Evolutionary conservation across 2,329 filamentous ascomycete species (phyloP).

Genomic region (Diaporthe citrichinensis): DNA sequence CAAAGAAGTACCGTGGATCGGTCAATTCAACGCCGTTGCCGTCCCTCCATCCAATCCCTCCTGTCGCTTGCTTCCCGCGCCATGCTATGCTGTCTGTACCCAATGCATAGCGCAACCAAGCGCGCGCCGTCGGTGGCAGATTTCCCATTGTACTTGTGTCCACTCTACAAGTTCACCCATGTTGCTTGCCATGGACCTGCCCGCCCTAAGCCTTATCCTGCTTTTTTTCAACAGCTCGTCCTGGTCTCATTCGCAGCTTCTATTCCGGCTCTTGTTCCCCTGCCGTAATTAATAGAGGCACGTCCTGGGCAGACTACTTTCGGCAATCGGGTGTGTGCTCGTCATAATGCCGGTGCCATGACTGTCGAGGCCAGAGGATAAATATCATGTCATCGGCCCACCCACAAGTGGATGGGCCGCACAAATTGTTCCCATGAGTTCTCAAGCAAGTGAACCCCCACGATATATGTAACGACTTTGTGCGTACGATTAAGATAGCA

Average conservation of each 20-base stretch:
- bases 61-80: slow-evolving; percentile 17
- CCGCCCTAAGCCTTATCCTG: slow-evolving; percentile 32
- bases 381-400: slow-evolving; percentile 35
- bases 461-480: slow-evolving; percentile 1
- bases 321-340: slow-evolving; percentile 30
- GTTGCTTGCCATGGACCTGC: slow-evolving; percentile 10
- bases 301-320: slow-evolving; percentile 20
- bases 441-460: slow-evolving; percentile 20
- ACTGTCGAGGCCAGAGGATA: slow-evolving; percentile 13
- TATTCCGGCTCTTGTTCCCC: slow-evolving; percentile 31
- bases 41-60: slow-evolving; percentile 11
- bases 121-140: slow-evolving; percentile 15
- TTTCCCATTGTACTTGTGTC: slow-evolving; percentile 4
- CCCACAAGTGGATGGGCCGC: slow-evolving; percentile 25
- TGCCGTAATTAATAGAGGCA: slow-evolving; percentile 29
- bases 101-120: slow-evolving; percentile 20
- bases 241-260: slow-evolving; percentile 25
- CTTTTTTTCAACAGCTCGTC: slow-evolving; percentile 11
- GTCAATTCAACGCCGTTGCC: slow-evolving; percentile 21
- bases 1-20: slow-evolving; percentile 11
- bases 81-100: slow-evolving; percentile 24
- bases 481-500: slow-evolving; percentile 20
- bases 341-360: slow-evolving; percentile 30
- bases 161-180: slow-evolving; percentile 7
- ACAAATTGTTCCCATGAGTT: slow-evolving; percentile 25